Percentiles rank a stretch among this genome's conserved stretches.
Evolutionary conservation across 164 flowering plant species (phyloP).

Genomic region (Nelumbo lutea): DNA sequence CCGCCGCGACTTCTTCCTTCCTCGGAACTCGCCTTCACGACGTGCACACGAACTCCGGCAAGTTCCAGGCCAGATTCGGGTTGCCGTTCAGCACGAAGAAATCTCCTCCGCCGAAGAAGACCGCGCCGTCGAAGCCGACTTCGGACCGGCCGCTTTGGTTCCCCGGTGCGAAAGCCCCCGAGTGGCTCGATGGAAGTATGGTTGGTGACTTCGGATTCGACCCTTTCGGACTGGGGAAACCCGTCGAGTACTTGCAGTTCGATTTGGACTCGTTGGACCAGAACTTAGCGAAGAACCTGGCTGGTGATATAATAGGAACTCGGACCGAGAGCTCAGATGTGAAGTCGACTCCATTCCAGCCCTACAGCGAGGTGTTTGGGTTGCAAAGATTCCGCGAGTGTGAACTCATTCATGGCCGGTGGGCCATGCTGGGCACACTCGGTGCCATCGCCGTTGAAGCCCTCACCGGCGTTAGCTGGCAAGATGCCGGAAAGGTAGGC

Average conservation of each 20-base stretch:
- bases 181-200: conserved; percentile 74
- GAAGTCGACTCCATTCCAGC: conserved; percentile 87
- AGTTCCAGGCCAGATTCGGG: conserved; percentile 59
- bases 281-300: conserved; percentile 79
- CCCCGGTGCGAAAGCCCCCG: conserved; percentile 93
- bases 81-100: conserved; percentile 40
- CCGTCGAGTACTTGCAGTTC: conserved; percentile 92
- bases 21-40: conserved; percentile 65
- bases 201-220: conserved; percentile 96
- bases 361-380: conserved; percentile 90
- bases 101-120: conserved; percentile 23
- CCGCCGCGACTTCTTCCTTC: conserved; percentile 71
- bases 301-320: conserved; percentile 85
- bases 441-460: conserved; percentile 91
- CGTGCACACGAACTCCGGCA: conserved; percentile 28
- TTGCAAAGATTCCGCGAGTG: conserved; percentile 93
- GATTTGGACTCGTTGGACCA: conserved; percentile 87
- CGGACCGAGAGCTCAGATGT: conserved; percentile 64
- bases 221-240: conserved; percentile 94
- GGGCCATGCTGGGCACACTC: conserved; percentile 98
- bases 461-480: conserved; percentile 96
- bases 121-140: conserved; percentile 10
- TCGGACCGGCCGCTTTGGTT: conserved; percentile 84
- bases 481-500: conserved; percentile 95
- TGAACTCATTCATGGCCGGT: conserved; percentile 95